Evolutionary conservation across 108 stramenopile species (phyloP).

Genomic region (Cylindrotheca fusiformis): DNA sequence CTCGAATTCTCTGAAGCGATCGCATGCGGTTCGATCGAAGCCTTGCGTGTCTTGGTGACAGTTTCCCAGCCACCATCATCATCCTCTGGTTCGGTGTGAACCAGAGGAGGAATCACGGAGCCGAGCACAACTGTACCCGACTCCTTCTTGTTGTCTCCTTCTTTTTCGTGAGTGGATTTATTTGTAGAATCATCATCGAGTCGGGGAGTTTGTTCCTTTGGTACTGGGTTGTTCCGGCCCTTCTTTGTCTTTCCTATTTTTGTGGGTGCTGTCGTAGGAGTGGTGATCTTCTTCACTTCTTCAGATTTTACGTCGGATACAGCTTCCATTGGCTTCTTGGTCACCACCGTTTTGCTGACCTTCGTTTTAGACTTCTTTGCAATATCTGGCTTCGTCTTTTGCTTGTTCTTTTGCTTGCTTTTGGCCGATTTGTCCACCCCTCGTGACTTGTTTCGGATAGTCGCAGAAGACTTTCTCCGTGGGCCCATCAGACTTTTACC

Average conservation of each 20-base stretch:
- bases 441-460: neutral
- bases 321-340: too few relatives aligned
- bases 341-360: too few relatives aligned
- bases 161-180: neutral
- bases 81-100: neutral
- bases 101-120: neutral
- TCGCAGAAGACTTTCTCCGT: neutral
- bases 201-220: constrained; percentile 1
- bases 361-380: constrained; percentile 14
- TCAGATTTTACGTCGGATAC: too few relatives aligned
- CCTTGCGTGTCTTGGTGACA: constrained; percentile 14
- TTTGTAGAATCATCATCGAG: neutral
- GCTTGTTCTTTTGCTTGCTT: constrained; percentile 4
- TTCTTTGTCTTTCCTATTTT: neutral
- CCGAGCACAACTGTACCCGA: neutral
- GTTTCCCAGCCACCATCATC: constrained; percentile 31
- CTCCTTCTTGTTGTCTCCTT: neutral
- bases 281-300: too few relatives aligned
- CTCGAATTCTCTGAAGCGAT: neutral
- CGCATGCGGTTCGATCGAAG: neutral
- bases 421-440: constrained; percentile 1
- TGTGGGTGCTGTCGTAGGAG: neutral
- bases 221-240: neutral
- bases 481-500: constrained; percentile 24
- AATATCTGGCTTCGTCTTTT: constrained; percentile 1